Conservation (phyloP, 768 basidiomycete species). For the Leccinum pellstonianum region DNA sequence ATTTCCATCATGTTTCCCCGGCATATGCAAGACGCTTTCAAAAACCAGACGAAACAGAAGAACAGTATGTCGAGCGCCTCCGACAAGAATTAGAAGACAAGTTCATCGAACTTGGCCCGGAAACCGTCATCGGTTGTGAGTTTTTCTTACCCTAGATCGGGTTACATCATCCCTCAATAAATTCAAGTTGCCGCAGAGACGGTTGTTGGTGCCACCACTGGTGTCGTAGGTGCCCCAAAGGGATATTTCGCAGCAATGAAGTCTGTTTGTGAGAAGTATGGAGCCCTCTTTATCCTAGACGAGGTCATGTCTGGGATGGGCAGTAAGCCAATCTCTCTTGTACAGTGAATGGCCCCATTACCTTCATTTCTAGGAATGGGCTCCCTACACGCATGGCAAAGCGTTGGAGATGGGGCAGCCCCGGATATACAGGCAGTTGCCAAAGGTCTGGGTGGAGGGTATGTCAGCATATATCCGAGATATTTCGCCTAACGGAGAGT, state of each 20-base stretch:
- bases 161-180: background rate
- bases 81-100: conserved; percentile 82
- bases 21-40: conserved; percentile 85
- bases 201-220: conserved; percentile 84
- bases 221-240: conserved; percentile 71
- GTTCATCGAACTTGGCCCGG: conserved; percentile 76
- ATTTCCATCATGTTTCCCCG: conserved; percentile 85
- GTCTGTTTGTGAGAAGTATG: conserved; percentile 75
- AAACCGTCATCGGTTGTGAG: conserved; percentile 81
- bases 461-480: conserved; percentile 21
- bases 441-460: conserved; percentile 90
- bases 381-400: conserved; percentile 83
- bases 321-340: conserved; percentile 46
- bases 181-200: conserved; percentile 75
- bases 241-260: conserved; percentile 88
- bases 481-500: conserved; percentile 8
- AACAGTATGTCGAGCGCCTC: conserved; percentile 75
- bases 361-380: conserved; percentile 63
- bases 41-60: conserved; percentile 65
- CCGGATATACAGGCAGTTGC: conserved; percentile 90
- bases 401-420: conserved; percentile 69
- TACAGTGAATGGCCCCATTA: background rate
- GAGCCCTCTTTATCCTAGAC: conserved; percentile 75
- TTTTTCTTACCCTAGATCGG: conserved; percentile 12
- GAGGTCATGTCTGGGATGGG: conserved; percentile 95